These are phyloP conservation scores for Venturia asperata DNA, from an alignment of 2,329 filamentous ascomycete genomes.

Conservation along the genomic window DNA sequence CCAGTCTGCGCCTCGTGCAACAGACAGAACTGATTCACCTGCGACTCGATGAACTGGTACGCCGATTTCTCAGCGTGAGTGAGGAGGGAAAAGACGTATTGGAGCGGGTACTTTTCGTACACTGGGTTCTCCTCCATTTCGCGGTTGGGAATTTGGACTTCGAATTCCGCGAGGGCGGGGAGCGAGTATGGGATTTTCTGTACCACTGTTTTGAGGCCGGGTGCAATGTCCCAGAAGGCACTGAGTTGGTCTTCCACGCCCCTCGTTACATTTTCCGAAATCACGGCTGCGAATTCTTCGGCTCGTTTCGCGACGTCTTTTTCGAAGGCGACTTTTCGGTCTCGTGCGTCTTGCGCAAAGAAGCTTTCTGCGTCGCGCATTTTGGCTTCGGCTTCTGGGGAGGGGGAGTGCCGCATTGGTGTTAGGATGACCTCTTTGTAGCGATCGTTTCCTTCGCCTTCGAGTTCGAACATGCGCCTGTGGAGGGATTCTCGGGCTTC, in stretches of 20 bases:
- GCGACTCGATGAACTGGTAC: conserved; percentile 93
- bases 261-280: conserved; percentile 77
- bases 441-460: conserved; percentile 76
- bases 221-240: conserved; percentile 97
- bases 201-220: conserved; percentile 67
- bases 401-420: conserved; percentile 60
- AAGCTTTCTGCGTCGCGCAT: conserved; percentile 71
- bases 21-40: conserved; percentile 83
- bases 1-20: conserved; percentile 84
- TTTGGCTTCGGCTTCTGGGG: conserved; percentile 63
- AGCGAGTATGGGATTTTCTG: conserved; percentile 65
- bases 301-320: conserved; percentile 65
- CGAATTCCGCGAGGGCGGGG: conserved; percentile 48
- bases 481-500: conserved; percentile 86
- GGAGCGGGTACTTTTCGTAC: conserved; percentile 73
- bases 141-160: conserved; percentile 66
- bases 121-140: conserved; percentile 82
- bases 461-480: conserved; percentile 74
- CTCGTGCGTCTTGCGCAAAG: conserved; percentile 69
- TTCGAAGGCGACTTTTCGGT: conserved; percentile 64
- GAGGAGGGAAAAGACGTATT: conserved; percentile 82
- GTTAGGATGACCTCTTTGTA: conserved; percentile 78
- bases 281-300: conserved; percentile 67
- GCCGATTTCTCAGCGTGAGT: conserved; percentile 85
- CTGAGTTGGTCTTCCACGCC: conserved; percentile 88